Percentiles rank a stretch among this genome's conserved stretches.
Conservation (phyloP, 352 stramenopile species). For the Globisporangium apiculatum region DNA sequence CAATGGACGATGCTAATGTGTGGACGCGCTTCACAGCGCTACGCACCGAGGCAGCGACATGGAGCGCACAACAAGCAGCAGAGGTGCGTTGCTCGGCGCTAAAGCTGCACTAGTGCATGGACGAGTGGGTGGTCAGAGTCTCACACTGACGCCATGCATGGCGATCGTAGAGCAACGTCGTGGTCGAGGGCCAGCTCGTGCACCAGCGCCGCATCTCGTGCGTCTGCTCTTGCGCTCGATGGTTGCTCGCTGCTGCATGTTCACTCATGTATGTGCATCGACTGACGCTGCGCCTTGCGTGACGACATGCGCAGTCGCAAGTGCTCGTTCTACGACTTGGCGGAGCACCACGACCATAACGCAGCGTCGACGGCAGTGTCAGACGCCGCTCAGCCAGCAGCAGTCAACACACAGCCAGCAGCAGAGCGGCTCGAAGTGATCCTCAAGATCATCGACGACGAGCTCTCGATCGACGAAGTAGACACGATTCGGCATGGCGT, state of each 20-base stretch:
- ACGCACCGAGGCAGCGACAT: constrained; percentile 23
- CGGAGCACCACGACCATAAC: constrained; percentile 3
- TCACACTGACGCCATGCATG: background rate
- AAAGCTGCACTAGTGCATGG: too few relatives aligned
- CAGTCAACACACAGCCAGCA: constrained; percentile 9
- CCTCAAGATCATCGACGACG: constrained; percentile 64
- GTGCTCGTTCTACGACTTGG: constrained; percentile 76
- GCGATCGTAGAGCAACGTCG: constrained; percentile 21
- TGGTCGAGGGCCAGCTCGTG: constrained; percentile 68
- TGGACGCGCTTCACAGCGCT: constrained; percentile 53
- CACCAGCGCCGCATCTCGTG: constrained; percentile 69
- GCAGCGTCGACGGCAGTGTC: background rate
- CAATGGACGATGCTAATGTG: background rate
- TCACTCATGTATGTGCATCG: background rate
- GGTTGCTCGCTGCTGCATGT: background rate
- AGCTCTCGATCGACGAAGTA: constrained; percentile 56
- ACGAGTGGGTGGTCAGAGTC: too few relatives aligned
- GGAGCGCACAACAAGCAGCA: constrained; percentile 14
- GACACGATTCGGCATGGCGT: constrained; percentile 53
- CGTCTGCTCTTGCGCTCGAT: constrained; percentile 7
- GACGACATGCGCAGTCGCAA: constrained; percentile 26
- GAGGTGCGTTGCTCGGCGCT: constrained; percentile 8
- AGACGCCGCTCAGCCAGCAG: background rate
- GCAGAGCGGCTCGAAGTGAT: constrained; percentile 58
- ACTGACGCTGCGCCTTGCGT: background rate